Evolutionary conservation across 768 basidiomycete species (phyloP), one percentile per base, ranked within the genome.

Genomic region (Lentinula detonsa): DNA sequence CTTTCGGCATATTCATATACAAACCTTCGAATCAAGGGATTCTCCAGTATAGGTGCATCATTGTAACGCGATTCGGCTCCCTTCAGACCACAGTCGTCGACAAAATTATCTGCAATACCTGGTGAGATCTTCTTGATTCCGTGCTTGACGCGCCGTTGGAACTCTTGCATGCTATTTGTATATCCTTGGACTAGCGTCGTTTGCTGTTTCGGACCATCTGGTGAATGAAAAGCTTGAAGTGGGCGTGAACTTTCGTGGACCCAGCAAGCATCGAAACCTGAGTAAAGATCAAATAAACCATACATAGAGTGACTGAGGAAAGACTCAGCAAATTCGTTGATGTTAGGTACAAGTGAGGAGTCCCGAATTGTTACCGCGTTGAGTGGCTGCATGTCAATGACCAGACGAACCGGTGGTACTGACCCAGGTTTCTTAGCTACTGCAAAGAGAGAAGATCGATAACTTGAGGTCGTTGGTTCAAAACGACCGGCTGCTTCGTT

Each of bases 31-130:
- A 75, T 74, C 0, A 67, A 63, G 0, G 56, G 55, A 39, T 74
- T 76, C 0, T 64, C 62, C 0, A 64, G 64, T 3, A 75, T 67
- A 0, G 61, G 65, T 18, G 73, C 63, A 0, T 57, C 13, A 7
- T 70, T 55, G 37, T 74, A 73, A 0, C 60, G 23, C 0, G 68
- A 66, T 0, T 43, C 39, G 0, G 64, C 71, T 1, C 71, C 70
- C 40, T 70, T 71, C 18, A 73, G 18, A 0, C 64, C 69, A 1
- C 71, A 51, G 37, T 77, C 70, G 60, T 77, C 67, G 2, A 74
- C 35, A 39, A 54, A 54, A 18, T 60, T 54, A 13, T 40, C 39
- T 2, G 53, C 43, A 11, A 57, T n/a, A 5, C 21, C 21, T n/a
- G 35, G 39, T 2, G 53, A 35, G 5, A 55, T 57, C 5, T 16